A percentile compares a stretch with the other conserved stretches of the same genome.
phyloP scores from a whole-genome alignment of 305 asterid species.

The Fraxinus nigra region DNA sequence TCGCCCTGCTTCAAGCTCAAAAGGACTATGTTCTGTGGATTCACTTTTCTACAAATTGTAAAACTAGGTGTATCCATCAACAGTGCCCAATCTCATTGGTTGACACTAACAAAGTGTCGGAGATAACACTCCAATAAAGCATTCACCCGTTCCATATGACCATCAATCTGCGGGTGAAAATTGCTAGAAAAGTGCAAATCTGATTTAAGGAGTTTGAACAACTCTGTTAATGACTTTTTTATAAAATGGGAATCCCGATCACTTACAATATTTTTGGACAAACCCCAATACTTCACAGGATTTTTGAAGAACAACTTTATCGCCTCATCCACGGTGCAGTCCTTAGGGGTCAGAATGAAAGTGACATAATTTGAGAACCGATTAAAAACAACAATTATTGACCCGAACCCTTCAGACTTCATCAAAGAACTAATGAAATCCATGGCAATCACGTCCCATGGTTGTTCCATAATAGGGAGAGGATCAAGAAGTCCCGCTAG shows the following conservation, averaged over 20 bases:
- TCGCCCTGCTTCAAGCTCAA: background rate
- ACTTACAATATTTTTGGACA: background rate
- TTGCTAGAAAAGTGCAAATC: background rate
- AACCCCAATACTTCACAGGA: background rate
- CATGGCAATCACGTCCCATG: too few relatives aligned
- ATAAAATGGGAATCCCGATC: background rate
- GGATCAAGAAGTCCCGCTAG: too few relatives aligned
- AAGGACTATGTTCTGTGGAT: background rate
- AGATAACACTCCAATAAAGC: too few relatives aligned
- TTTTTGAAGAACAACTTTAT: background rate
- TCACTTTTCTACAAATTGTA: background rate
- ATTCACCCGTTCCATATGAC: too few relatives aligned
- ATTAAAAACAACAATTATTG: background rate
- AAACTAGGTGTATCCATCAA: background rate
- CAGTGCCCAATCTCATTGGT: background rate
- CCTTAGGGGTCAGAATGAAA: background rate
- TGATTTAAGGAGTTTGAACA: too few relatives aligned
- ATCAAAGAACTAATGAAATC: background rate
- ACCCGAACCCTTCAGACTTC: background rate
- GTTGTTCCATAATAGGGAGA: too few relatives aligned
- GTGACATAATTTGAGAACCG: background rate
- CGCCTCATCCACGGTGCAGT: background rate
- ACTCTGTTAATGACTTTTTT: background rate
- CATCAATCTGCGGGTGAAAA: background rate
- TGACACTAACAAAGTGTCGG: background rate